Evolutionary conservation across 257 asterid species (phyloP), one percentile per base, ranked within the genome.

Genomic region (Haberlea rhodopensis): DNA sequence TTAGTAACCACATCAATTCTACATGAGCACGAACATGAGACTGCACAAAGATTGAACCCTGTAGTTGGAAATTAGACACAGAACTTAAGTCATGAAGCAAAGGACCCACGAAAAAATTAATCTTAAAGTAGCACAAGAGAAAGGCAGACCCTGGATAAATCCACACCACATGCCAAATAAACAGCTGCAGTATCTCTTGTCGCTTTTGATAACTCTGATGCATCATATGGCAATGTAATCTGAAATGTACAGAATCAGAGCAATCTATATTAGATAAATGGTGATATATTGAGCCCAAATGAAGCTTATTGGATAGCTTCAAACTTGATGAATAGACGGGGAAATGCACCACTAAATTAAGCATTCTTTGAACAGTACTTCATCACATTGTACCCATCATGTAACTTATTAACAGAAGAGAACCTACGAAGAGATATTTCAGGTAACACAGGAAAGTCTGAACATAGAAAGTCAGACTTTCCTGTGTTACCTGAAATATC

Each of bases 21-120:
- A 85, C 90, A 76, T 86, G 97, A 73, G 97, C 99, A 71, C 85
- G 86, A 28, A 94, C 96, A 75, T 94, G 99, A 65, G 96, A 90
- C 86, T 90, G 95, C 85, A 94, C 96, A 79, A 94, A 94, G 57
- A 94, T 96, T 72, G 96, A 90, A 65, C 97, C 96, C 97, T 94
- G 80, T 7, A 68, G 58, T 75, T 28, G 73, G 62, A 78, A 66
- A 67, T 49, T 71, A 69, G 76, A 67, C 63, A 68, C 13, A 70
- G 60, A 31, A 37, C 27, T 52, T 19, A 53, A 18, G 73, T 66
- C 31, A 64, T 21, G 20, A 54, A 34, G 59, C 3, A 40, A 69
- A 29, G 51, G 54, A 32, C 27, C 20, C 45, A 45, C 32, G 16
- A 59, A 34, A 55, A 2, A 53, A 37, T 26, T 58, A 70, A 64